phyloP scores from a whole-genome alignment of 2,329 filamentous ascomycete species.

The Zasmidium cellare region DNA sequence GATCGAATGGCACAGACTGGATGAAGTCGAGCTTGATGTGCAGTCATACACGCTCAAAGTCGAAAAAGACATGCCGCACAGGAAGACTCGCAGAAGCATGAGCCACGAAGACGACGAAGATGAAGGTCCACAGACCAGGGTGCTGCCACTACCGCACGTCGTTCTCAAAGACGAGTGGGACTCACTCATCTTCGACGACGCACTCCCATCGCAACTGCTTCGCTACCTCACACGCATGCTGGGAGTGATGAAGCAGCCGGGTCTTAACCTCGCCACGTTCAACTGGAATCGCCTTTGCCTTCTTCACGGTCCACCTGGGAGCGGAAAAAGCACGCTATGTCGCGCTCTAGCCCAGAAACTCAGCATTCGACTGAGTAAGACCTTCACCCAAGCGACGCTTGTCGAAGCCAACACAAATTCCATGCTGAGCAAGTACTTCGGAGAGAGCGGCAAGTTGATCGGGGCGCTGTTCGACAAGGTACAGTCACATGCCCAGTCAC shows the following conservation, averaged over 20 bases:
- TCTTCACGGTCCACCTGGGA: slow-evolving; percentile 46
- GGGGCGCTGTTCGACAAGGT: slow-evolving; percentile 46
- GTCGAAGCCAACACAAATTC: slow-evolving; percentile 49
- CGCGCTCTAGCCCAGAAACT: slow-evolving; percentile 54
- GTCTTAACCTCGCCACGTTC: slow-evolving; percentile 39
- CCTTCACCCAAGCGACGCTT: slow-evolving; percentile 38
- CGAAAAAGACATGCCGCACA: slow-evolving; percentile 27
- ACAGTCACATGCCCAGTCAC: slow-evolving; percentile 38
- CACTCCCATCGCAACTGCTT: slow-evolving; percentile 43
- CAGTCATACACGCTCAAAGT: slow-evolving; percentile 43
- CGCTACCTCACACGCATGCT: slow-evolving; percentile 40
- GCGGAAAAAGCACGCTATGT: slow-evolving; percentile 46
- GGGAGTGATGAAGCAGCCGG: slow-evolving; percentile 35
- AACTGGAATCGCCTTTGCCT: slow-evolving; percentile 49
- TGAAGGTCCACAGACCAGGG: slow-evolving; percentile 33
- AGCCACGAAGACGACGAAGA: slow-evolving; percentile 27
- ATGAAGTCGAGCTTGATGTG: slow-evolving; percentile 42
- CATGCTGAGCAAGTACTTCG: slow-evolving; percentile 50
- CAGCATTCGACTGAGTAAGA: slow-evolving; percentile 44
- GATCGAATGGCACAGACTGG: slow-evolving; percentile 29
- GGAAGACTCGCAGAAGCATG: slow-evolving; percentile 24
- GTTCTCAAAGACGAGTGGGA: slow-evolving; percentile 46
- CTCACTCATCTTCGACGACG: slow-evolving; percentile 47
- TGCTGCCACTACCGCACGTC: slow-evolving; percentile 40
- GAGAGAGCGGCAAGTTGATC: slow-evolving; percentile 48